Evolutionary conservation across 2,329 filamentous ascomycete species (phyloP), one percentile per base, ranked within the genome.

Genomic region (Ophiostoma ulmi): DNA sequence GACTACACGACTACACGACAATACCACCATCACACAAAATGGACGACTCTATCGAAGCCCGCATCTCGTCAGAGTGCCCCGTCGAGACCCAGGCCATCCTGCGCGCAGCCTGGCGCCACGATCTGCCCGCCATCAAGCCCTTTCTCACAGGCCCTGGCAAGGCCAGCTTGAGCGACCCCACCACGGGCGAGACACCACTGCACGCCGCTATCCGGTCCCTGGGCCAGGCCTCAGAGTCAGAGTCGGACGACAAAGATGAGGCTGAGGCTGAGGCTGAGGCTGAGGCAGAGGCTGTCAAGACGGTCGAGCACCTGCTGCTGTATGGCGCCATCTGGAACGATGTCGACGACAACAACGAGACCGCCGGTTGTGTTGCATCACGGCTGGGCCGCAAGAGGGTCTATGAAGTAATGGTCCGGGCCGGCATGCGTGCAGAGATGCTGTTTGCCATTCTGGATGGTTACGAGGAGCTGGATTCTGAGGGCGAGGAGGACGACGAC

Each of bases 241-340:
- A 52, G 13, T n/a, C 41, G 4, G 55, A 22, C 0, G 36, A 38
- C 5, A 63, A 63, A 22, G 20, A 38, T 10, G n/a, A 26, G 20
- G 38, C 58, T 3, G 58, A 70, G 4, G 22, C n/a, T 2, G 67
- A 66, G 31, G 22, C n/a, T 2, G 67, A 66, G 31, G 67, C 68
- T 5, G 66, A 70, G 52, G 65, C 65, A 41, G 86, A 89, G 14
- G 69, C 66, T 5, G 58, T 55, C 2, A 85, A 86, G 70, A 87
- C 88, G 69, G 90, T 97, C 5, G 86, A 87, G 75, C 87, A 95
- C 77, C 84, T 98, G 8, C 88, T 98, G 72, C 86, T 94, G 76
- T 90, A 91, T 75, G 95, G 95, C 41, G 95, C 93, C 13, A 97
- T 98, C 75, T 99, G 95, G 95, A 99, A 99, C 81, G 94, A 97